Conservation (phyloP, 2,329 filamentous ascomycete genomes). For the Xylaria sp. region DNA sequence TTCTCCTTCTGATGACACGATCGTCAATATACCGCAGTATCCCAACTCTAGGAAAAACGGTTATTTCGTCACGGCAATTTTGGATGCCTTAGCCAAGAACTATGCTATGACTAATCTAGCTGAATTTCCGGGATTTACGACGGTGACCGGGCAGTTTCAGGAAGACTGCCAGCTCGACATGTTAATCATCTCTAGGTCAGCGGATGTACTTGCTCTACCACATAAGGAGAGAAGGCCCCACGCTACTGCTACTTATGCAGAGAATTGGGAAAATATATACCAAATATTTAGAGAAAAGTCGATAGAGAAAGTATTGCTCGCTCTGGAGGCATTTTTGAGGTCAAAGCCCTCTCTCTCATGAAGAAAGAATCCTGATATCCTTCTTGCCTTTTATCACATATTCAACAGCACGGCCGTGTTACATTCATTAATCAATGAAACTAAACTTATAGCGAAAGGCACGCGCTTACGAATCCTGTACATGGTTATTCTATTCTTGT, state of each 20-base stretch:
- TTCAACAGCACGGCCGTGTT: not conserved
- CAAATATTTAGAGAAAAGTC: constrained; percentile 22
- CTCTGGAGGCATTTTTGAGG: constrained; percentile 25
- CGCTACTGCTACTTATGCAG: not conserved
- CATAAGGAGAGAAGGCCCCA: not conserved
- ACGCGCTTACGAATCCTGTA: not conserved
- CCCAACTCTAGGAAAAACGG: not conserved
- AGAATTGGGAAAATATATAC: not conserved
- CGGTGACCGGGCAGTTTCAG: constrained; percentile 17
- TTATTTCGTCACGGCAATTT: not conserved
- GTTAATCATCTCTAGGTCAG: constrained; percentile 38
- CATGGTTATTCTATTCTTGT: too few relatives aligned
- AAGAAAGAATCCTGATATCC: constrained; percentile 6
- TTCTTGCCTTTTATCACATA: not conserved
- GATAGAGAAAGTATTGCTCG: constrained; percentile 16
- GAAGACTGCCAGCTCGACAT: constrained; percentile 45
- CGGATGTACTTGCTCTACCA: constrained; percentile 24
- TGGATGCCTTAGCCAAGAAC: constrained; percentile 24
- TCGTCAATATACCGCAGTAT: not conserved
- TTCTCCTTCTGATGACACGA: not conserved
- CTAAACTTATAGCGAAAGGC: not conserved
- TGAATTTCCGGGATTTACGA: constrained; percentile 25
- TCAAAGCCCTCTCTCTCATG: constrained; percentile 2
- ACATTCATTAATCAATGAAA: not conserved
- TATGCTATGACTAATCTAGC: constrained; percentile 22